These are phyloP conservation scores for Acanthamoeba lenticulata DNA, from an alignment of 208 protist genomes.

Conservation along the genomic window DNA sequence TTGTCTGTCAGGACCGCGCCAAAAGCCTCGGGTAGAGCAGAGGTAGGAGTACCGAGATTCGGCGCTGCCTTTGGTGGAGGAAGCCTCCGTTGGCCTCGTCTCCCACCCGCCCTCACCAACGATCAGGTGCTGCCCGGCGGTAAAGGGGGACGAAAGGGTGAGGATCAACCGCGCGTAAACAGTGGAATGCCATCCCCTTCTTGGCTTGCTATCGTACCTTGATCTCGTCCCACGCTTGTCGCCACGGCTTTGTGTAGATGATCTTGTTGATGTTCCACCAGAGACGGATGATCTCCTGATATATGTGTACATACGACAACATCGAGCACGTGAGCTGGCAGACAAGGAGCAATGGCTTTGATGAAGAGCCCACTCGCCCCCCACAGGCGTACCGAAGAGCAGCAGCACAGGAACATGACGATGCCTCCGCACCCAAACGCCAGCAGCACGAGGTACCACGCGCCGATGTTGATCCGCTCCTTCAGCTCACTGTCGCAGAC, in stretches of 20 bases:
- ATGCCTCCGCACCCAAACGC: background rate
- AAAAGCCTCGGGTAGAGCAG: too few species aligned
- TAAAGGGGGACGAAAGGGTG: too few species aligned
- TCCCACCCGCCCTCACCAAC: too few species aligned
- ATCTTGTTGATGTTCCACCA: background rate
- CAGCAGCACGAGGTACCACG: background rate
- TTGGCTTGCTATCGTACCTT: background rate
- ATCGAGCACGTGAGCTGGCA: background rate
- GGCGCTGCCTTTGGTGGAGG: too few species aligned
- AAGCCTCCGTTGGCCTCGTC: too few species aligned
- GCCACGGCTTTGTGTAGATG: background rate
- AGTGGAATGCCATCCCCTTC: too few species aligned
- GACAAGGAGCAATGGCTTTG: background rate
- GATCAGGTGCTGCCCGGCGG: too few species aligned
- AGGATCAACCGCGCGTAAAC: too few species aligned
- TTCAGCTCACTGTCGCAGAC: background rate
- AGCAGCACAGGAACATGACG: background rate
- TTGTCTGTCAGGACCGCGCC: too few species aligned
- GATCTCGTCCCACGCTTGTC: background rate
- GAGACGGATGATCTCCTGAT: background rate
- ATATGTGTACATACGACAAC: background rate
- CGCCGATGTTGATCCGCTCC: constrained; percentile 3
- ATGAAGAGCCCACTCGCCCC: background rate
- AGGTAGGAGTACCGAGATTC: too few species aligned
- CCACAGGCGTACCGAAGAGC: background rate